These are phyloP conservation scores for Stachybotrys chlorohalonatus DNA, from an alignment of 2,329 filamentous ascomycete species.

Conservation along the genomic window DNA sequence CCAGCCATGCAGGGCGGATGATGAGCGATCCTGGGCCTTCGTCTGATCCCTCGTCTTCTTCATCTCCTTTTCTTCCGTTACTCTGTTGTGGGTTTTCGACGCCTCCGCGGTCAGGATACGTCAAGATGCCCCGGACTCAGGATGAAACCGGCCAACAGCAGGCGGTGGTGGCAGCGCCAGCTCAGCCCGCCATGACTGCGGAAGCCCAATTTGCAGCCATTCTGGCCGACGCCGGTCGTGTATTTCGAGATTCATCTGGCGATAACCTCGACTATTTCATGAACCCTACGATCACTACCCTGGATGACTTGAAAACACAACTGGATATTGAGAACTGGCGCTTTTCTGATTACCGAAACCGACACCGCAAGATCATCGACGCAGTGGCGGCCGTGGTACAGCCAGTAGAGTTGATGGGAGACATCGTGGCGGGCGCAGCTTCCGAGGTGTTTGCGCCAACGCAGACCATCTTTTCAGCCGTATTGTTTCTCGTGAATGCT, in stretches of 20 bases:
- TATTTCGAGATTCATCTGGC: constrained; percentile 19
- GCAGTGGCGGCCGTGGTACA: constrained; percentile 19
- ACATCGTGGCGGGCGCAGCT: constrained; percentile 25
- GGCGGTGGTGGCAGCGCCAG: background rate
- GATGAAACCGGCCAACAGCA: background rate
- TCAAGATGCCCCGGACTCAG: background rate
- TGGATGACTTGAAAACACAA: constrained; percentile 20
- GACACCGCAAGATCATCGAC: constrained; percentile 22
- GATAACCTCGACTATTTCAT: constrained; percentile 20
- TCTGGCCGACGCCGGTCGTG: constrained; percentile 22
- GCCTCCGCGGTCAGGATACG: background rate
- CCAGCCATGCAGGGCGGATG: background rate
- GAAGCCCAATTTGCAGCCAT: constrained; percentile 16
- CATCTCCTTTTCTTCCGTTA: no score
- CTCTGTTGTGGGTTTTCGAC: background rate
- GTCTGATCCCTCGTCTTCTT: background rate
- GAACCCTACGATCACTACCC: constrained; percentile 20
- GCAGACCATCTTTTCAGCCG: constrained; percentile 31
- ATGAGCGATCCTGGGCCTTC: background rate
- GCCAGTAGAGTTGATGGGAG: constrained; percentile 30
- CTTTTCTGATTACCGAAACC: constrained; percentile 27
- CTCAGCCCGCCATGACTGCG: background rate
- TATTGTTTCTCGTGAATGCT: constrained; percentile 31
- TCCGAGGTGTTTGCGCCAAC: constrained; percentile 30
- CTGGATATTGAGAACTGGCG: constrained; percentile 25